A percentile compares a stretch with the other conserved stretches of the same genome.
Evolutionary conservation across 331 rosid genomes (phyloP).

Genomic region (Quercus phellos): DNA sequence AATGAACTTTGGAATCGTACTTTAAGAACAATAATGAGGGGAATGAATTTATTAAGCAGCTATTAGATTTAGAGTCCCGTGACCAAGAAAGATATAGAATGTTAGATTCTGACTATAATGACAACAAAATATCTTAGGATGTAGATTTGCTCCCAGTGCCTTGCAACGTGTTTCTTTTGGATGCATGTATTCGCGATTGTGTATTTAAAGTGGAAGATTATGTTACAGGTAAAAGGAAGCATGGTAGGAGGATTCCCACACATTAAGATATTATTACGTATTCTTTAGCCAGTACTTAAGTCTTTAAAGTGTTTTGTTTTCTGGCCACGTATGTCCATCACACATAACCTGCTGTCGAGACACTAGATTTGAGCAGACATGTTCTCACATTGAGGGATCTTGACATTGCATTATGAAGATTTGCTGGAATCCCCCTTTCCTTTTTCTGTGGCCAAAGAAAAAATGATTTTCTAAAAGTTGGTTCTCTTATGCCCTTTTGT

Average conservation of each 20-base stretch:
- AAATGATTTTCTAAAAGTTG: background rate
- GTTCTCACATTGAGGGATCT: background rate
- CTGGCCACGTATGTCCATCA: background rate
- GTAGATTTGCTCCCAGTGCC: constrained; percentile 6
- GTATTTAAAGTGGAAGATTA: background rate
- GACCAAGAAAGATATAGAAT: background rate
- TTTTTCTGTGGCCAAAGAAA: background rate
- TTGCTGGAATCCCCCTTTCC: background rate
- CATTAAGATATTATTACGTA: background rate
- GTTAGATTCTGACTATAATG: constrained; percentile 1
- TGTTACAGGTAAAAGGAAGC: background rate
- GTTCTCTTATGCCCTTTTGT: background rate
- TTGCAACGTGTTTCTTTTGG: background rate
- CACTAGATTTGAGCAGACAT: background rate
- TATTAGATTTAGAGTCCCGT: background rate
- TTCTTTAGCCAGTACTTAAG: background rate
- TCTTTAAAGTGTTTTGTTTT: background rate
- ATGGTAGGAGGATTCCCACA: background rate
- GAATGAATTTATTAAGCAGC: background rate
- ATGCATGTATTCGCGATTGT: background rate
- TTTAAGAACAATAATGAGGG: background rate
- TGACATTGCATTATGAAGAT: background rate
- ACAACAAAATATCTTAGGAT: background rate
- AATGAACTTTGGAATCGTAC: background rate
- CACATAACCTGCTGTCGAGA: background rate